Evolutionary conservation across 164 flowering plant genomes (phyloP), one percentile per base, ranked within the genome.

Genomic region (Hamamelis virginiana): DNA sequence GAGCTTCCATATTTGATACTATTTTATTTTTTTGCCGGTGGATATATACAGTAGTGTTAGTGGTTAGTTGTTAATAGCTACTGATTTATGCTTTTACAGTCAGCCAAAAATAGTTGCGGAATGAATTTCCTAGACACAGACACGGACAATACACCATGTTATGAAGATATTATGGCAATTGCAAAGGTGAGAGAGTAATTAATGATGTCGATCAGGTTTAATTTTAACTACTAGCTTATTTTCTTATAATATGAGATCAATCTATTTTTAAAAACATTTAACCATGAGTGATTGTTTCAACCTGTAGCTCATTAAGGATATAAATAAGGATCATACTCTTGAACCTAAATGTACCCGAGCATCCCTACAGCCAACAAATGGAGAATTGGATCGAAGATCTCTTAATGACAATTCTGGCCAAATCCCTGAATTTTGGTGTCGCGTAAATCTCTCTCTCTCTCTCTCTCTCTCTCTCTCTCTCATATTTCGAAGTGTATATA

Each of bases 101-200:
- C 69, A 33, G 59, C 67, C 1, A 63, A 64, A 61, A 38, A 15
- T 23, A 76, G 59, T 41, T 81, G 85, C 53, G 21, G 59, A 1
- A 78, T 77, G 14, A 66, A 67, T 3, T 79, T 74, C 65, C 62
- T 65, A 3, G 62, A 74, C 70, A 65, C 67, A 12, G 75, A 74
- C 27, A 70, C 80, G 16, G 48, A 19, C 16, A 72, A 75, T 56
- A 19, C 51, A 18, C 23, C 9, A 48, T 81, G 82, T 62, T 13
- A 26, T 18, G 45, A 60, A 19, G 66, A 75, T 64, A 71, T 78
- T 56, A 11, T 55, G 19, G 53, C 46, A 22, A 23, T 70, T 28
- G 18, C 46, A 0, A 50, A 59, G 76, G 78, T 78, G 57, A 18
- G 53, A 1, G 47, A 13, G 22, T 26, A 21, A 14, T 33, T n/a